Base-by-base conservation (phyloP, 2,329 filamentous ascomycete species). In the Zelopaecilomyces penicillatus region DNA sequence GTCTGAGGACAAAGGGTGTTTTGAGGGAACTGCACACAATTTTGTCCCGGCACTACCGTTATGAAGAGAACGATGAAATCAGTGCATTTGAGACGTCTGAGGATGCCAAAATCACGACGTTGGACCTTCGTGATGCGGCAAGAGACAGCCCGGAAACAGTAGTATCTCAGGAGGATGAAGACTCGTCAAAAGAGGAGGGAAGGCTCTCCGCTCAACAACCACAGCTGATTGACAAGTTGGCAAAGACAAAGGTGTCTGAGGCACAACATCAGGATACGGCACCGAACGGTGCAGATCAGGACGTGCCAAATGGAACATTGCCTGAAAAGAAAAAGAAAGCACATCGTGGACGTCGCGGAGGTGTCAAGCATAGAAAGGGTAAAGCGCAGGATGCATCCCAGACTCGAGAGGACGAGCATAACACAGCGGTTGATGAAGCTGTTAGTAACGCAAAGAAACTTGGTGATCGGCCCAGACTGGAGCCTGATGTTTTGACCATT, bases 311-410 rank as follows among this genome's bases (percentile, higher is more conserved):
- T 1, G 50, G 46, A 26, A 27, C 10, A 4, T 58, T 37, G 43
- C 55, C 42, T 43, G 72, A 75, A 11, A 82, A 81, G 55, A 83
- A 83, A 62, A 83, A 80, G 58, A 86, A 83, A 59, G 73, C 77
- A 0, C 82, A 85, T 44, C 74, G 85, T 44, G 85, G 85, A 4
- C 74, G 78, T n/a, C 76, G 85, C 39, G 85, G 84, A 26, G 85
- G 85, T 2, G 75, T 77, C 12, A 82, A 83, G 59, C 80, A 84
- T 48, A 76, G 78, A 50, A 82, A 78, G 52, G 72, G 70, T 10
- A 73, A 74, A 44, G 69, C 69, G 37, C 75, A 78, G 49, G 71
- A 80, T 10, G 64, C 66, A 3, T 75, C 75, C 0, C 66, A 68
- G 41, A 72, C 70, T 3, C 66, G 70, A 11, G 71, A 68, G 8